A percentile compares a stretch with the other conserved stretches of the same genome.
Conservation (phyloP, 441 rosid species). For the Eutrema salsugineum region DNA sequence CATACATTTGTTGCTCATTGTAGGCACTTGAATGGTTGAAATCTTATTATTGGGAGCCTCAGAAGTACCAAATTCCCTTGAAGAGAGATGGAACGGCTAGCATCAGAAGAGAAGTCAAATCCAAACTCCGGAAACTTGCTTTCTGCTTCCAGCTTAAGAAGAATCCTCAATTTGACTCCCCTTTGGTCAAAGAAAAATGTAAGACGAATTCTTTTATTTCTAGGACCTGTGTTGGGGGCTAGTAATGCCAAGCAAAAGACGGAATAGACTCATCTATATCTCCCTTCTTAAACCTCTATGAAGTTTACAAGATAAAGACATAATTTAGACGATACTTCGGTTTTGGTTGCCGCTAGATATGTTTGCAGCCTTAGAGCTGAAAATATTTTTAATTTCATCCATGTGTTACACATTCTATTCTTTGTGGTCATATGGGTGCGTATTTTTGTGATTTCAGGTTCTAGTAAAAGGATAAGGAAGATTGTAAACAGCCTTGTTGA, state of each 20-base stretch:
- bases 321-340: background rate
- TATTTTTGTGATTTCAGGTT: conserved; percentile 46
- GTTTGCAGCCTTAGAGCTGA: background rate
- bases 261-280: background rate
- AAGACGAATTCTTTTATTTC: background rate
- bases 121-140: conserved; percentile 57
- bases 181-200: conserved; percentile 47
- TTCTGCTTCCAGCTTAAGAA: conserved; percentile 44
- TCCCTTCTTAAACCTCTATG: background rate
- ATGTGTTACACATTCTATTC: background rate
- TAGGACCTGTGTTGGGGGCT: background rate
- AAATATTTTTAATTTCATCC: background rate
- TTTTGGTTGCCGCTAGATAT: background rate
- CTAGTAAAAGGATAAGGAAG: conserved; percentile 50
- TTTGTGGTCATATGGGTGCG: conserved; percentile 11
- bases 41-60: conserved; percentile 84
- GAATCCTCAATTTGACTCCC: conserved; percentile 38
- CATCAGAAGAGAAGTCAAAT: conserved; percentile 58
- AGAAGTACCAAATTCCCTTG: conserved; percentile 52
- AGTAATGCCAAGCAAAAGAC: background rate
- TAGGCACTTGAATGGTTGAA: conserved; percentile 94
- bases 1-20: conserved; percentile 26
- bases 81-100: conserved; percentile 49
- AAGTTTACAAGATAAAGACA: background rate
- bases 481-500: conserved; percentile 52